Evolutionary conservation across 345 rosid species (phyloP).

Genomic region (Arabis hirsuta): DNA sequence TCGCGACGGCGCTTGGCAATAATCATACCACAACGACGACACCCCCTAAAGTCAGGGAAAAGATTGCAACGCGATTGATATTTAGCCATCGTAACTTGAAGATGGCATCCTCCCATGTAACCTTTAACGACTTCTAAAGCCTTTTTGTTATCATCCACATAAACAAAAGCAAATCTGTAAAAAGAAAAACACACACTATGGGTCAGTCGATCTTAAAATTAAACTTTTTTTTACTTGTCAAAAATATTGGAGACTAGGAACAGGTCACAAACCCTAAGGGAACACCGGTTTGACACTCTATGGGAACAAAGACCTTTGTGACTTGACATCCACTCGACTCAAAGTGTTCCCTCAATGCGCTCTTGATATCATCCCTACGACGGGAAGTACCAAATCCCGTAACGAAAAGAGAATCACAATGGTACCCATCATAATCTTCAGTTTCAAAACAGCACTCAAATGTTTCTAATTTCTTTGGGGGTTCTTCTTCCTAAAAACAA

Average conservation of each 20-base stretch:
- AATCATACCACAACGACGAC: background rate
- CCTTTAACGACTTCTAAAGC: slow-evolving; percentile 55
- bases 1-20: background rate
- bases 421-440: slow-evolving; percentile 41
- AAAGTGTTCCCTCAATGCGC: slow-evolving; percentile 42
- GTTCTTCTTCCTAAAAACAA: slow-evolving; percentile 42
- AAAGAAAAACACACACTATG: background rate
- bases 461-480: slow-evolving; percentile 38
- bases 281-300: slow-evolving; percentile 56
- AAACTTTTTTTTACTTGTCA: no score
- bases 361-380: slow-evolving; percentile 56
- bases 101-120: slow-evolving; percentile 43
- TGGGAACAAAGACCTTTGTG: slow-evolving; percentile 54
- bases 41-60: background rate
- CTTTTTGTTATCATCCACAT: slow-evolving; percentile 52
- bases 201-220: background rate
- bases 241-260: background rate
- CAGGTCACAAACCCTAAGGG: slow-evolving; percentile 47
- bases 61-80: background rate
- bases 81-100: slow-evolving; percentile 60
- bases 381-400: slow-evolving; percentile 55
- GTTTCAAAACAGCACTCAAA: slow-evolving; percentile 4
- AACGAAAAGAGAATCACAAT: slow-evolving; percentile 47
- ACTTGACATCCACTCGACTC: slow-evolving; percentile 60
- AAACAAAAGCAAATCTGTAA: slow-evolving; percentile 66